These are phyloP conservation scores for Phytophthora syringae DNA, from an alignment of 352 stramenopile species.

Conservation along the genomic window DNA sequence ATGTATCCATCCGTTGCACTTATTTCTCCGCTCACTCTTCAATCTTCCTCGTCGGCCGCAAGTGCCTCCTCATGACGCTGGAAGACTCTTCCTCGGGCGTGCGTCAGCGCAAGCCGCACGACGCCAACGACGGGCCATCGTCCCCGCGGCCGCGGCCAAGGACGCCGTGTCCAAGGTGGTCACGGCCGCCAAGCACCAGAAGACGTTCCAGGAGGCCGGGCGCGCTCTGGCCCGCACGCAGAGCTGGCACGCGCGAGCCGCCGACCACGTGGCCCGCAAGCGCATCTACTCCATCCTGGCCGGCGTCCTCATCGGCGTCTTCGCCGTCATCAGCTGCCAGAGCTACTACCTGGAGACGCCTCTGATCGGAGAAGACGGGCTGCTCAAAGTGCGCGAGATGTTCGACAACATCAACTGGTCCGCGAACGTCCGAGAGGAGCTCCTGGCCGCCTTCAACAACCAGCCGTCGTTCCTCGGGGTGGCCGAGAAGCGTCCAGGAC, in stretches of 20 bases:
- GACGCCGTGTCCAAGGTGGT: constrained; percentile 7
- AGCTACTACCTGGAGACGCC: constrained; percentile 56
- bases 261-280: constrained; percentile 63
- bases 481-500: constrained; percentile 50
- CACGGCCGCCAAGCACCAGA: constrained; percentile 11
- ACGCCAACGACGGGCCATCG: background rate
- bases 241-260: constrained; percentile 64
- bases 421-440: constrained; percentile 68
- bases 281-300: constrained; percentile 75
- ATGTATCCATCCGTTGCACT: constrained; percentile 4
- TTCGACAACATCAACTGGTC: constrained; percentile 76
- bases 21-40: constrained; percentile 18
- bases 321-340: constrained; percentile 54
- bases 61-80: constrained; percentile 20
- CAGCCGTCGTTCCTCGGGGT: constrained; percentile 47
- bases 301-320: constrained; percentile 63
- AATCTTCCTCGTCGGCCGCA: constrained; percentile 6
- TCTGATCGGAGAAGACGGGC: constrained; percentile 55
- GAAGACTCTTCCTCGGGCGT: constrained; percentile 18
- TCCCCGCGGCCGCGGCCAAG: constrained; percentile 7
- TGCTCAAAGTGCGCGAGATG: constrained; percentile 61
- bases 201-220: constrained; percentile 25
- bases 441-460: constrained; percentile 69
- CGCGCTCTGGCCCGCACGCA: constrained; percentile 45
- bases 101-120: constrained; percentile 39